Conservation (phyloP, 2,329 filamentous ascomycete species). For the Aspergillus pseudonomiae region DNA sequence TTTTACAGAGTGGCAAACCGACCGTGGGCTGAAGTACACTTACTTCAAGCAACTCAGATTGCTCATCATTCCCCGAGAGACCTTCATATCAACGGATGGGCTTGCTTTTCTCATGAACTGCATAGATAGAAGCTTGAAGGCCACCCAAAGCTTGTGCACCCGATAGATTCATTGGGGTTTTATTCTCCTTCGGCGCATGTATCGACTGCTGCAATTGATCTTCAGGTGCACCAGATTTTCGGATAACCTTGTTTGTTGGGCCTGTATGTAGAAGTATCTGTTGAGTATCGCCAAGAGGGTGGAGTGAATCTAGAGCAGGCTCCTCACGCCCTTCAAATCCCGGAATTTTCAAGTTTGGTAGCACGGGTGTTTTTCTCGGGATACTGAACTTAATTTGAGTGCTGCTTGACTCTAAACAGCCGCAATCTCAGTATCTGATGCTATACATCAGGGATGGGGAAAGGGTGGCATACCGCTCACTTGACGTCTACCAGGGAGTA, state of each 20-base stretch:
- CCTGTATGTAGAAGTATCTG: background rate
- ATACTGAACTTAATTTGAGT: background rate
- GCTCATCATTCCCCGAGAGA: background rate
- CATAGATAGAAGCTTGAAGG: slow-evolving; percentile 18
- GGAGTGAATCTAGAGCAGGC: background rate
- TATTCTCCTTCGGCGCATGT: slow-evolving; percentile 14
- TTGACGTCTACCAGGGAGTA: slow-evolving; percentile 16
- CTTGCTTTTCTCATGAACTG: background rate
- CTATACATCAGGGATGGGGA: background rate
- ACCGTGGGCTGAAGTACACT: background rate
- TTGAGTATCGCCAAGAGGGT: background rate
- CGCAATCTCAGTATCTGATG: background rate
- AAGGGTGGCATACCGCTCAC: background rate
- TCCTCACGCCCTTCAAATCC: background rate
- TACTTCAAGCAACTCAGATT: background rate
- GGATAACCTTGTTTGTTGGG: background rate
- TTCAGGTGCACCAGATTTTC: background rate
- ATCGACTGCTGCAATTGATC: slow-evolving; percentile 18
- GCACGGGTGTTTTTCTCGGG: background rate
- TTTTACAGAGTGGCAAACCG: background rate
- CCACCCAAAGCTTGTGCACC: background rate
- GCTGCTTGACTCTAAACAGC: background rate
- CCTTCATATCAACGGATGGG: background rate
- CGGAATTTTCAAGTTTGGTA: background rate
- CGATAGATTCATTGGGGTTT: background rate